Base-by-base conservation (phyloP, 2,329 filamentous ascomycete genomes). In the Diplodia seriata region DNA sequence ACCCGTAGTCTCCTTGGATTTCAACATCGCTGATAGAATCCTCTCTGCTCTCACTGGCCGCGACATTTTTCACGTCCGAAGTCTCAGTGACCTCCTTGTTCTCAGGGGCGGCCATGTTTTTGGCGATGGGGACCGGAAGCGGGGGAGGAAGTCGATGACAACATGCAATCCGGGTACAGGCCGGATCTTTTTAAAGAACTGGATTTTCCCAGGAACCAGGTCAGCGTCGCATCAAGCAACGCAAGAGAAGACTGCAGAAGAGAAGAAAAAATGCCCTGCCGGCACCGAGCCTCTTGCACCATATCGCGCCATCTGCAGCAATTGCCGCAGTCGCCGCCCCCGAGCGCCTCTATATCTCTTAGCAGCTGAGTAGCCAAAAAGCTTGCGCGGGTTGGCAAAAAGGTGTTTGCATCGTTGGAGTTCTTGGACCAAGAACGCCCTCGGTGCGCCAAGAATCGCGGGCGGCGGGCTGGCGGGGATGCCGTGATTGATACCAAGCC, bases 401-500 rank as follows among this genome's bases (percentile, higher is more conserved):
- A 7, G 0, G 59, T 38, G 29, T 23, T 36, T 38, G 59, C 43
- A 26, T 47, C 11, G 59, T n/a, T 14, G 47, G 31, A 20, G 26
- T 15, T 38, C 43, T n/a, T 36, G 29, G 43, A 9, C 54, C 59
- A 63, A 51, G 59, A 38, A 29, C 29, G 12, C 47, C 18, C 43
- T 63, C 14, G 59, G 59, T n/a, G 47, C 43, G 59, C 59, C 59
- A 63, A 63, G 59, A 38, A 51, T 26, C n/a, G 6, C 31, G 31
- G 59, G n/a, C 29, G 26, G 59, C 59, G 43, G 43, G 29, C 43
- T 43, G 29, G 9, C 43, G 31, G 36, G 18, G 47, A 62, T 62
- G 59, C 43, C 43, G 59, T 63, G 59, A 63, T 63, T 31, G 29
- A 38, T 63, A 63, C 59, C 59, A 63, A 63, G 59, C 50, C 59